Evolutionary conservation across 257 asterid genomes (phyloP), one percentile per base, ranked within the genome.

Genomic region (Nicotiana paniculata): DNA sequence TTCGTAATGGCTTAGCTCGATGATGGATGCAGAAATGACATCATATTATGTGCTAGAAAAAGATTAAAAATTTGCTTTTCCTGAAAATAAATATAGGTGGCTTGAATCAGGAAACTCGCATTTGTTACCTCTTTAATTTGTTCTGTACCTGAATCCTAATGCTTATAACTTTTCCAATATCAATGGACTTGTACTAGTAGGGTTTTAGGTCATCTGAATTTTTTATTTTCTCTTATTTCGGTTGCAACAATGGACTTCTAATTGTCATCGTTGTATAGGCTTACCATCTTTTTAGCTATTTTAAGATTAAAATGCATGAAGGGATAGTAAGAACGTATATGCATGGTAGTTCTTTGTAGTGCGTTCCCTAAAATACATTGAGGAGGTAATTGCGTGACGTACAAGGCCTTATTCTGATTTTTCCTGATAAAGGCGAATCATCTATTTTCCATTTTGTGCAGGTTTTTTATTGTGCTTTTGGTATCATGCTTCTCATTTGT

Each of bases 401-500:
- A 48, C 6, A 13, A 13, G 15, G 17, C 15, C 61, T 61, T 83
- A 24, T 64, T 18, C 33, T 37, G 24, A 10, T 28, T 77, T n/a
- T 35, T 30, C 16, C n/a, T 59, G 74, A 77, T 69, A 54, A 5
- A 46, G 54, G 48, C 17, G 6, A 70, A 82, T 51, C 33, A 48
- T 51, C 30, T 81, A n/a, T 21, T 33, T 15, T 86, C 48, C 51
- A 43, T 79, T 81, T 75, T 85, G 48, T 90, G 90, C 95, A 96
- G 98, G 91, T 91, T 93, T 87, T 93, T 96, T 84, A 48, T 92
- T 35, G 97, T 90, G 69, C 98, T 96, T 80, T 97, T 96, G 81
- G 90, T 53, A 68, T 94, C 98, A 35, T 94, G 98, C 84, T 80
- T 90, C 87, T 91, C 96, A 11, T 94, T 96, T 88, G 97, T 96